Percentiles rank a stretch among this genome's conserved stretches.
Conservation (phyloP, 345 rosid species). For the Salix udensis region DNA sequence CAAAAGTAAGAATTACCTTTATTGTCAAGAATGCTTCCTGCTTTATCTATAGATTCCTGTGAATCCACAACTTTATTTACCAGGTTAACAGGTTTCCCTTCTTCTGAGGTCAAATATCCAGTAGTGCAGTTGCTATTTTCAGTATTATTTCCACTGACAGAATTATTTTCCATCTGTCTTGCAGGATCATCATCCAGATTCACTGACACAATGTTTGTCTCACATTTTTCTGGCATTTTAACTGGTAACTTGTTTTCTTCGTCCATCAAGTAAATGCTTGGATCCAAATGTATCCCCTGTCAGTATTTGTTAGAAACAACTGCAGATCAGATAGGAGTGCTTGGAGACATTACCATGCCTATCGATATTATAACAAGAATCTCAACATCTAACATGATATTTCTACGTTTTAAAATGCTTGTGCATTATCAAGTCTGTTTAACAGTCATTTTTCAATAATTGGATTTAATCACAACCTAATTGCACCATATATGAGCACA, state of each 20-base stretch:
- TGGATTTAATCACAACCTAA: not conserved
- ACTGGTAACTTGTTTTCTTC: constrained; percentile 66
- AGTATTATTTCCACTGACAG: constrained; percentile 27
- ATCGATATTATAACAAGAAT: not conserved
- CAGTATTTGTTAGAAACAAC: constrained; percentile 18
- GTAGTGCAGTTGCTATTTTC: constrained; percentile 21
- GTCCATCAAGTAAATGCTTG: constrained; percentile 93
- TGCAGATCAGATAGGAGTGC: constrained; percentile 5
- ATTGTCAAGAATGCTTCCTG: constrained; percentile 36
- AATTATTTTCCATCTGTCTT: constrained; percentile 29
- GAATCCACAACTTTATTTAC: constrained; percentile 35
- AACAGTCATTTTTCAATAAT: not conserved
- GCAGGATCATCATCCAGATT: constrained; percentile 27
- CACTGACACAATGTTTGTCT: constrained; percentile 26
- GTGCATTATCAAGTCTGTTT: not conserved
- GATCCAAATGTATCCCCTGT: constrained; percentile 97
- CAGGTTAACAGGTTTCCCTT: constrained; percentile 27
- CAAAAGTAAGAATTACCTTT: constrained; percentile 31
- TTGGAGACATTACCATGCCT: not conserved
- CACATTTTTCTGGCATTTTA: constrained; percentile 37
- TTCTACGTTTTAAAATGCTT: not conserved
- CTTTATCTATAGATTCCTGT: constrained; percentile 32
- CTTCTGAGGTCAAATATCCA: constrained; percentile 19
- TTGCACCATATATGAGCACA: not conserved
- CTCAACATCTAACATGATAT: not conserved